These are phyloP conservation scores for Linum lewisii DNA, from an alignment of 345 rosid genomes.

Conservation along the genomic window DNA sequence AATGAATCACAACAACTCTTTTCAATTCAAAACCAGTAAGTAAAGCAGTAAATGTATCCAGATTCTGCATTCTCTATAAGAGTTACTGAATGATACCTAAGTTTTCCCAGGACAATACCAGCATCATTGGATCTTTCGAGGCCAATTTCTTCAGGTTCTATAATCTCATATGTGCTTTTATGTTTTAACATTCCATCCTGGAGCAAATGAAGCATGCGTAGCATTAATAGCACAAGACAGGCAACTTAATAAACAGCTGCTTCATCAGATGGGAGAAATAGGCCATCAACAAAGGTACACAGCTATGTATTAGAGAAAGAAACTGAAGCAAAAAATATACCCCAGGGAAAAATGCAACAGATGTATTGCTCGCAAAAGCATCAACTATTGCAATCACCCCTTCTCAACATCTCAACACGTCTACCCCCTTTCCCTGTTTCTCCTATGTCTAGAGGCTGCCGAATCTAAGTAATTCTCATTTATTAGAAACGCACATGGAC, in stretches of 20 bases:
- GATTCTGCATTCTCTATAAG: background rate
- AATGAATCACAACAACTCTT: background rate
- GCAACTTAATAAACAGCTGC: background rate
- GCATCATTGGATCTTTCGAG: conserved; percentile 77
- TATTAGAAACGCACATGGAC: no score
- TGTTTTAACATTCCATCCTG: conserved; percentile 97
- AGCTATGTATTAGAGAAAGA: no score
- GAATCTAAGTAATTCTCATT: no score
- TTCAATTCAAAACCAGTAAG: background rate
- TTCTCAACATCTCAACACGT: no score
- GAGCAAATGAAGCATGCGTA: conserved; percentile 10
- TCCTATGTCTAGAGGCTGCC: no score
- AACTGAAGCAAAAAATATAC: background rate
- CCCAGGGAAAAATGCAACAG: no score
- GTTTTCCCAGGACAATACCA: conserved; percentile 92
- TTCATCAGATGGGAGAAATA: background rate
- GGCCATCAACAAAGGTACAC: background rate
- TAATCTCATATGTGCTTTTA: conserved; percentile 86
- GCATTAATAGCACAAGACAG: background rate
- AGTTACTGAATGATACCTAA: conserved; percentile 38
- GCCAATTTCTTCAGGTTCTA: conserved; percentile 81
- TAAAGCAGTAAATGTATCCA: background rate
- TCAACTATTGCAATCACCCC: no score
- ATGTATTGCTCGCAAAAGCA: no score
- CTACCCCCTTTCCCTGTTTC: no score